These are phyloP conservation scores for Bipolaris cookei DNA, from an alignment of 2,329 filamentous ascomycete genomes.

Conservation along the genomic window DNA sequence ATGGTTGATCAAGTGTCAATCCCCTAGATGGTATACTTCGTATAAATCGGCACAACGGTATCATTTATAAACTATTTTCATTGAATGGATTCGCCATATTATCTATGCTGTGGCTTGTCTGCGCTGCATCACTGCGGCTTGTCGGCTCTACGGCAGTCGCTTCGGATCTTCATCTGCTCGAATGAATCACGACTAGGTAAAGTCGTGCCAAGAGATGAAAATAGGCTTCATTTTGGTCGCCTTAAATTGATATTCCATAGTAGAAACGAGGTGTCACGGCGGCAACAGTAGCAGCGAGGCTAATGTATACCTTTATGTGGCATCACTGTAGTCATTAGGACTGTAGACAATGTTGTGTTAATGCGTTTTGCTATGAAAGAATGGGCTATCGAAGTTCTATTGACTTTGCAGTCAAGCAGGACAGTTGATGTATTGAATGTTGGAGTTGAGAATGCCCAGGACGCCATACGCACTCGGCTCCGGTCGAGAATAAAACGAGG, in stretches of 20 bases:
- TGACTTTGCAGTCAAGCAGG: not conserved
- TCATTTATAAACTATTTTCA: too few relatives aligned
- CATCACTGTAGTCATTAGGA: not conserved
- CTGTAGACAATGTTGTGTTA: not conserved
- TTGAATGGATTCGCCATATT: not conserved
- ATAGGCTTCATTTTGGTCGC: conserved; percentile 2
- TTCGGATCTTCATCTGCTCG: not conserved
- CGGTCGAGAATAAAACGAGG: not conserved
- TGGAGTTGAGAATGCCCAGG: not conserved
- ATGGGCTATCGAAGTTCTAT: not conserved
- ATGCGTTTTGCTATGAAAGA: not conserved
- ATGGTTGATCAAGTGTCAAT: too few relatives aligned
- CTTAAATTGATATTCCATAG: not conserved
- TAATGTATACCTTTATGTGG: not conserved
- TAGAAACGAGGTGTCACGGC: conserved; percentile 1
- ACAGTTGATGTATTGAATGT: not conserved
- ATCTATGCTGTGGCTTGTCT: conserved; percentile 1
- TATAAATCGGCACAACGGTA: too few relatives aligned
- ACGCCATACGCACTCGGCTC: not conserved
- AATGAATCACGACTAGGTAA: not conserved
- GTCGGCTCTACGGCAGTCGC: not conserved
- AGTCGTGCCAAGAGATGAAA: not conserved
- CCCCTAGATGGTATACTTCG: too few relatives aligned
- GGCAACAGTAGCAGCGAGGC: not conserved
- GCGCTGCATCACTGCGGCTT: not conserved